Evolutionary conservation across 208 protist genomes (phyloP).

Genomic region (Spironucleus salmonicida): DNA sequence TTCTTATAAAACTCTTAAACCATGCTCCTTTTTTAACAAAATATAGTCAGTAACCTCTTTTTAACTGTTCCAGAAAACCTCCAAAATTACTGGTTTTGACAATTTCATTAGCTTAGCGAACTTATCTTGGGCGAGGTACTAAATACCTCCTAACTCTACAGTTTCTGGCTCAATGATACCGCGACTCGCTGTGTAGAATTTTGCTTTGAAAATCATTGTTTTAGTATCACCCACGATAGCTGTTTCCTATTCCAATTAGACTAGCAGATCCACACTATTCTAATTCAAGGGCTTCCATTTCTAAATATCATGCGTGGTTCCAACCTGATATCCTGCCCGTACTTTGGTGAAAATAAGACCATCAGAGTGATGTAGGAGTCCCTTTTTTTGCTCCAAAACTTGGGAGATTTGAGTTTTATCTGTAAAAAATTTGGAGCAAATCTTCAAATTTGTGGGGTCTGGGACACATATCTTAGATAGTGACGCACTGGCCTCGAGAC

Average conservation of each 20-base stretch:
- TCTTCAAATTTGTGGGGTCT: neutral
- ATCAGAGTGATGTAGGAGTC: neutral
- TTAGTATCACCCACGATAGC: neutral
- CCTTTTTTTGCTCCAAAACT: neutral
- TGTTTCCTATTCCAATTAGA: neutral
- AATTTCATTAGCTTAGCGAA: neutral
- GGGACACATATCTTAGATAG: neutral
- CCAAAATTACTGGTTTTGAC: neutral
- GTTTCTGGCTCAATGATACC: neutral
- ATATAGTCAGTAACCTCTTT: neutral
- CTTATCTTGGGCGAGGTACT: neutral
- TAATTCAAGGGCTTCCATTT: neutral
- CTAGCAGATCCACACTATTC: neutral
- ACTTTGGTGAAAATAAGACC: neutral
- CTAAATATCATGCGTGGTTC: neutral
- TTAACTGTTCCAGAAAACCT: neutral
- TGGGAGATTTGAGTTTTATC: neutral
- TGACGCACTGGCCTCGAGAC: neutral
- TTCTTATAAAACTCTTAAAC: neutral
- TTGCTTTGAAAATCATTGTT: neutral
- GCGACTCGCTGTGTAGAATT: neutral
- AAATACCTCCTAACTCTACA: neutral
- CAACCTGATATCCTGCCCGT: neutral
- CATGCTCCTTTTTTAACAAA: neutral
- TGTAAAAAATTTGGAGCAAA: neutral